Base-by-base conservation (phyloP, 306 rosid genomes). In the Quercus ilex region DNA sequence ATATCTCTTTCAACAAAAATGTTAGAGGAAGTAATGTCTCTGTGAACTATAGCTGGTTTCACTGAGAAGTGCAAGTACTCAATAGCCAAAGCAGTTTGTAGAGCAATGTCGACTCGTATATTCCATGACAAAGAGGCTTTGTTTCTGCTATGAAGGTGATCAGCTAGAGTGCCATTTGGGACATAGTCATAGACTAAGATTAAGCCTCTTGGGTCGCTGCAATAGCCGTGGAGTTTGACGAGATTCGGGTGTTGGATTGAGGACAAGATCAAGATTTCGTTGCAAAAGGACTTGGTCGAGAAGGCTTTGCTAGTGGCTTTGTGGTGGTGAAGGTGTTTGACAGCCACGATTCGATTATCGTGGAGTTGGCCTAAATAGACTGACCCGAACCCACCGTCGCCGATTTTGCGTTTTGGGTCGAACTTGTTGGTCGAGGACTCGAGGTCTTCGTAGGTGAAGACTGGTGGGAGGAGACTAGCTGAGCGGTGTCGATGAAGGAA, bases 311-410 rank as follows among this genome's bases (percentile, higher is more conserved):
- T 84, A 1, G 85, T 78, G 43, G 87, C 55, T 30, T 89, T 71
- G 26, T 79, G 19, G 13, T 74, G 69, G 55, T 87, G 99, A 55
- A 93, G 99, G 77, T 89, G 80, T 74, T 95, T 95, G 46, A 95
- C 96, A 2, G 99, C 99, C 1, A 90, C 97, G 57, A 93, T 75
- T 15, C 92, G 81, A 1, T 93, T 81, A 74, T 95, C 98, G 74
- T 58, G 25, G 78, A 93, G 93, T 55, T 91, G 88, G 5, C 93
- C 99, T 55, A 95, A 79, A 68, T 68, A 95, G 15, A 95, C 99
- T 0, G 99, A 89, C 5, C 99, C 99, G 71, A 95, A 95, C 15
- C 99, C 99, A 8, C 99, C 99, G 51, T 91, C 97, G 26, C 99
- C 99, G 52, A 95, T 87, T 85, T 93, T 95, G n/a, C 97, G 85